Percentiles rank a stretch among this genome's conserved stretches.
These are phyloP conservation scores for Fraxinus quadrangulata DNA, from an alignment of 257 asterid species.

Conservation along the genomic window DNA sequence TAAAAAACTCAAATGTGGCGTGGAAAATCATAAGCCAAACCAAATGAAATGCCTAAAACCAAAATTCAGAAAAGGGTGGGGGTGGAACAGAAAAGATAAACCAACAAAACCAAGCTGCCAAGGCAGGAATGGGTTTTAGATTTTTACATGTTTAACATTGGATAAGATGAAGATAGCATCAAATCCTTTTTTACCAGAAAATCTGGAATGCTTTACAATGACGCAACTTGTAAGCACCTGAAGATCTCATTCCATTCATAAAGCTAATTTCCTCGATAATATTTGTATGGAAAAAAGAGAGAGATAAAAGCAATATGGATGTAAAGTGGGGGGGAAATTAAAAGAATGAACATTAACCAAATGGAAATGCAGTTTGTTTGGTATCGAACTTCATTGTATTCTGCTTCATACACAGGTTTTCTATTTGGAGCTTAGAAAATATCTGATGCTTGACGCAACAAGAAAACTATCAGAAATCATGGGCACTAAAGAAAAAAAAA, in stretches of 20 bases:
- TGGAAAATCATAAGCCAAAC: background rate
- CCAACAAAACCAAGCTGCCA: background rate
- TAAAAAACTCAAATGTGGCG: background rate
- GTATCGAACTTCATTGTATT: background rate
- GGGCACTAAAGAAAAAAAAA: background rate
- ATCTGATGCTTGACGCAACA: background rate
- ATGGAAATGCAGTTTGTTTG: slow-evolving; percentile 6
- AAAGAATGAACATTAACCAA: background rate
- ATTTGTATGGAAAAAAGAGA: background rate
- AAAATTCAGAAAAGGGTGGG: background rate
- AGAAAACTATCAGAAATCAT: background rate
- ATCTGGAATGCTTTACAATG: background rate
- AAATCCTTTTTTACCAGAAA: background rate
- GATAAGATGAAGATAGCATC: background rate
- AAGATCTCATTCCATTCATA: background rate
- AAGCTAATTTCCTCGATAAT: background rate
- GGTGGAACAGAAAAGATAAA: background rate
- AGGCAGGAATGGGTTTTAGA: background rate
- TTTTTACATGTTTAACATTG: background rate
- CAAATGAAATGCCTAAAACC: background rate
- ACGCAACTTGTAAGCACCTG: background rate
- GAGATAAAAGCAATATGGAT: background rate
- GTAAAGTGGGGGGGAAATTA: background rate
- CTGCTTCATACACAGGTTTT: background rate
- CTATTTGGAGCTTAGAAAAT: background rate